These are phyloP conservation scores for Penicillium fuscoglaucum DNA, from an alignment of 2,329 filamentous ascomycete genomes.

Conservation along the genomic window DNA sequence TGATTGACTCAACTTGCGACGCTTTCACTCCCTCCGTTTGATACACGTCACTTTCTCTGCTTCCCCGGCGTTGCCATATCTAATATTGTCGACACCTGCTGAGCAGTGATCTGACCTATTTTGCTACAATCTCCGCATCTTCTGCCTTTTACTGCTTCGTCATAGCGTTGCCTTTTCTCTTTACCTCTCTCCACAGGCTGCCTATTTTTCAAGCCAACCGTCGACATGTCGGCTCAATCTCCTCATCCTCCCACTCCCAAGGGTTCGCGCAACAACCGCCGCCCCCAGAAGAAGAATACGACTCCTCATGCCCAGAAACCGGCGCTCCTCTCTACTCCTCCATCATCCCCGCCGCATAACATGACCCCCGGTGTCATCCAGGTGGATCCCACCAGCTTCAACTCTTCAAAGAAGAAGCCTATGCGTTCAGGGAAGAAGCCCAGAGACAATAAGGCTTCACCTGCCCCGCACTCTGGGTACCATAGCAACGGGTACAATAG, in stretches of 20 bases:
- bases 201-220: slow-evolving; percentile 53
- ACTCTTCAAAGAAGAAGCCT: slow-evolving; percentile 40
- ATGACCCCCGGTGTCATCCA: slow-evolving; percentile 30
- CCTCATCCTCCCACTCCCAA: slow-evolving; percentile 42
- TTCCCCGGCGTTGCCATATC: slow-evolving; percentile 28
- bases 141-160: slow-evolving; percentile 17
- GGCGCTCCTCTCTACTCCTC: slow-evolving; percentile 35
- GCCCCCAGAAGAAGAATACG: slow-evolving; percentile 38
- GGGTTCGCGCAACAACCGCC: slow-evolving; percentile 39
- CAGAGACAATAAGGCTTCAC: slow-evolving; percentile 30
- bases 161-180: slow-evolving; percentile 25
- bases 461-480: slow-evolving; percentile 27
- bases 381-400: slow-evolving; percentile 31
- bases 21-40: slow-evolving; percentile 9
- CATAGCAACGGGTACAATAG: slow-evolving; percentile 24
- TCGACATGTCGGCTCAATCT: slow-evolving; percentile 49
- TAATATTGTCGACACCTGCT: slow-evolving; percentile 36
- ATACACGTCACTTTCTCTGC: slow-evolving; percentile 16
- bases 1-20: slow-evolving; percentile 12
- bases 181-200: slow-evolving; percentile 42
- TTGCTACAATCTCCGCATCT: slow-evolving; percentile 23
- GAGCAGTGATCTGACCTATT: slow-evolving; percentile 33
- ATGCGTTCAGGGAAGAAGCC: slow-evolving; percentile 39
- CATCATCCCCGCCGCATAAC: slow-evolving; percentile 39
- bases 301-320: slow-evolving; percentile 35